Evolutionary conservation across 495 filamentous ascomycete species (phyloP).

Genomic region (Polyplosphaeria fusca): DNA sequence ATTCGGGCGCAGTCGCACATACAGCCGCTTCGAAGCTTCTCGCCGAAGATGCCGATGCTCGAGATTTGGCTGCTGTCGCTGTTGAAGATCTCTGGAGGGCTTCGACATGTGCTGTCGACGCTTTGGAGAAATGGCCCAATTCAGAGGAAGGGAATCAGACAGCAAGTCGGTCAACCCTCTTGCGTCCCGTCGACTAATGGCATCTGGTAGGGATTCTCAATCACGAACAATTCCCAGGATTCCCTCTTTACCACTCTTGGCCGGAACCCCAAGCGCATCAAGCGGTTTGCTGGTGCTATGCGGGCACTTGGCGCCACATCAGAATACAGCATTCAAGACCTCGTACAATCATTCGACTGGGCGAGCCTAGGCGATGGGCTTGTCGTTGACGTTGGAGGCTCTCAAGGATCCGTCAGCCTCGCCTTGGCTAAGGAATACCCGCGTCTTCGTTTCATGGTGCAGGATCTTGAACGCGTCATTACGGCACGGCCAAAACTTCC

Average conservation of each 20-base stretch:
- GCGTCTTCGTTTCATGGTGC: constrained; percentile 6
- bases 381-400: constrained; percentile 14
- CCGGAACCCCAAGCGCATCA: not conserved
- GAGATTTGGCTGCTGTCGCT: not conserved
- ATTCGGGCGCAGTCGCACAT: not conserved
- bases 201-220: constrained; percentile 1
- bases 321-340: not conserved
- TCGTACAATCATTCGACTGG: not conserved
- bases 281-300: constrained; percentile 12
- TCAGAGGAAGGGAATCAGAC: constrained; percentile 12
- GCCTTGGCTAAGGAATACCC: constrained; percentile 14
- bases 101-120: not conserved
- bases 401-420: constrained; percentile 2
- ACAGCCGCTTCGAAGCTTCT: not conserved
- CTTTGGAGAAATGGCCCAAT: constrained; percentile 11
- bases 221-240: constrained; percentile 3
- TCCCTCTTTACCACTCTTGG: not conserved
- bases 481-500: constrained; percentile 21
- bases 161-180: no score
- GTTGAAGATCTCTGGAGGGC: not conserved
- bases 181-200: no score
- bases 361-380: not conserved
- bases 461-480: constrained; percentile 22
- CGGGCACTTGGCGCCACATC: not conserved
- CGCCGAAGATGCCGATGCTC: not conserved